Evolutionary conservation across 2,329 filamentous ascomycete species (phyloP).

Genomic region (Cadophora luteo-olivacea): DNA sequence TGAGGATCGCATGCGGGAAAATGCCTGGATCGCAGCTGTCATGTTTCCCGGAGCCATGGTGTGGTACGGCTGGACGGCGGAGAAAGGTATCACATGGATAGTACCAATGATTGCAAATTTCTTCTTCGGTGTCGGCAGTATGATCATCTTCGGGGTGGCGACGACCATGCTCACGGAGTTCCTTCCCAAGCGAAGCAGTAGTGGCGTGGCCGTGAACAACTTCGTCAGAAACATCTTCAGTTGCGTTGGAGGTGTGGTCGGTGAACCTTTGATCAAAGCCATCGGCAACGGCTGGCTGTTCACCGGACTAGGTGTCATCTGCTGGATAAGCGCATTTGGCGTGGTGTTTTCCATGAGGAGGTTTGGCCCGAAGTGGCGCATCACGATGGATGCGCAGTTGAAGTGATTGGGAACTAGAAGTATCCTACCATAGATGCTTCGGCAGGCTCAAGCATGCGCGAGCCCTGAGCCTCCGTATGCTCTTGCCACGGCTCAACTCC

Average conservation of each 20-base stretch:
- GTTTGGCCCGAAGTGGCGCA: conserved; percentile 68
- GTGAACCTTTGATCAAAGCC: conserved; percentile 71
- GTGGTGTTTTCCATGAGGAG: conserved; percentile 67
- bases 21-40: conserved; percentile 76
- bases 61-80: conserved; percentile 78
- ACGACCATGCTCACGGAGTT: conserved; percentile 90
- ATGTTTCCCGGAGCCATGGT: conserved; percentile 75
- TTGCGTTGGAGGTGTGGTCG: conserved; percentile 73
- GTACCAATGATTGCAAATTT: conserved; percentile 70
- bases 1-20: conserved; percentile 84
- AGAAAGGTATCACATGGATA: conserved; percentile 68
- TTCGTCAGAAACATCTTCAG: conserved; percentile 81
- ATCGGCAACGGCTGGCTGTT: conserved; percentile 82
- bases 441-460: not conserved
- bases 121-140: conserved; percentile 77
- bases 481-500: conserved; percentile 4
- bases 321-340: conserved; percentile 61
- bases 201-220: conserved; percentile 82
- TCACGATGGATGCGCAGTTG: conserved; percentile 59
- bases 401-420: conserved; percentile 19
- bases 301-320: conserved; percentile 63
- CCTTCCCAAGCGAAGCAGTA: conserved; percentile 73
- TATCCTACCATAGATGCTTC: not conserved
- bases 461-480: not conserved
- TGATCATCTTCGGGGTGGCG: conserved; percentile 59